Evolutionary conservation across 2,329 filamentous ascomycete species (phyloP).

Genomic region (Coleophoma crateriformis): DNA sequence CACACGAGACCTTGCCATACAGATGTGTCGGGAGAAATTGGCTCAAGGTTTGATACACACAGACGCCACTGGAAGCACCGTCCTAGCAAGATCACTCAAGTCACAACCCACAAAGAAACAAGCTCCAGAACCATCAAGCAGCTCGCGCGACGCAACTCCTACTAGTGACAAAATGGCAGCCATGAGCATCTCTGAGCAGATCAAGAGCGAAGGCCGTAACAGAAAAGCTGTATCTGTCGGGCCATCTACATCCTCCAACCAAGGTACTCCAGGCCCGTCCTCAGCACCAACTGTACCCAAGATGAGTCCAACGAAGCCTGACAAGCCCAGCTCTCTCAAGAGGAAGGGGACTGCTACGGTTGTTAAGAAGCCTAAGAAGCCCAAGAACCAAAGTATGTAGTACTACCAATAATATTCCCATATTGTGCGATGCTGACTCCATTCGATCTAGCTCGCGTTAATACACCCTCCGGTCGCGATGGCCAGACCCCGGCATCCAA

Average conservation of each 20-base stretch:
- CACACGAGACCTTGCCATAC: slow-evolving; percentile 17
- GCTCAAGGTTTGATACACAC: slow-evolving; percentile 11
- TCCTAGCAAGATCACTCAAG: neutral
- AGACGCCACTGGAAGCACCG: slow-evolving; percentile 2
- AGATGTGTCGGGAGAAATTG: slow-evolving; percentile 21
- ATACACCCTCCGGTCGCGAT: slow-evolving; percentile 6
- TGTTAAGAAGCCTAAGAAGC: slow-evolving; percentile 15
- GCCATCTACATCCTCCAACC: slow-evolving; percentile 15
- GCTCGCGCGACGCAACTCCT: slow-evolving; percentile 18
- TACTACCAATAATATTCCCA: neutral
- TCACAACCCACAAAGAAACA: neutral
- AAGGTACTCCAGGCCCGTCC: slow-evolving; percentile 17
- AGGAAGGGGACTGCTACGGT: slow-evolving; percentile 19
- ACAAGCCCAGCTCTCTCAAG: slow-evolving; percentile 8
- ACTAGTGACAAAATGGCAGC: slow-evolving; percentile 7
- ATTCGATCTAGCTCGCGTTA: slow-evolving; percentile 1
- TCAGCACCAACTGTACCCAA: slow-evolving; percentile 7
- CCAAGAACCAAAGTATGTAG: slow-evolving; percentile 15
- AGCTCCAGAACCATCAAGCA: slow-evolving; percentile 4
- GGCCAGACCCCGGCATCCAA: slow-evolving; percentile 9
- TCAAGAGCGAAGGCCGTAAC: slow-evolving; percentile 22
- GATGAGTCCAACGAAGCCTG: slow-evolving; percentile 11
- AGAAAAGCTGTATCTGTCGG: slow-evolving; percentile 16
- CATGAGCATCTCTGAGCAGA: slow-evolving; percentile 23
- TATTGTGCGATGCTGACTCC: neutral